phyloP scores from a whole-genome alignment of 2,329 filamentous ascomycete genomes.

The Dactylellina leptospora region DNA sequence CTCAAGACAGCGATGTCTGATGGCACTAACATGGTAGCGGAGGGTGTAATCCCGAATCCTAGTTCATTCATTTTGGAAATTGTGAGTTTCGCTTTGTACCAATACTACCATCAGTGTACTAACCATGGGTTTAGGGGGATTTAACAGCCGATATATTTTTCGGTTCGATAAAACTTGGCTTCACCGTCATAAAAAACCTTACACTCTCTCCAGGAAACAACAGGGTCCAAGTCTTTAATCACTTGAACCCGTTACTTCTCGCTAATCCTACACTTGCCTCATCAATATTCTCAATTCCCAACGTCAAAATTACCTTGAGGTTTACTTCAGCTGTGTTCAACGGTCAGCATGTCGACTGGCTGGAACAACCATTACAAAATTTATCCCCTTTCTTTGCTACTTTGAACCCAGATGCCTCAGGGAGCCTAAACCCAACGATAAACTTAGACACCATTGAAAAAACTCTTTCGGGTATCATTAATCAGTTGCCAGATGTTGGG shows the following conservation, averaged over 20 bases:
- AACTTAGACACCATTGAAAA: background rate
- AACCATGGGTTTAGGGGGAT: constrained; percentile 65
- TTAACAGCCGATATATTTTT: constrained; percentile 70
- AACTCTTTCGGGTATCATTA: background rate
- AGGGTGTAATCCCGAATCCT: constrained; percentile 70
- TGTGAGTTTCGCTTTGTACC: constrained; percentile 61
- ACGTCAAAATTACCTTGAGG: constrained; percentile 46
- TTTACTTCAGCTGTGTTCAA: constrained; percentile 54
- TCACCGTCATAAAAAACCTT: constrained; percentile 68
- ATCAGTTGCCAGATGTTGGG: background rate
- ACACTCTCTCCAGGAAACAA: constrained; percentile 69
- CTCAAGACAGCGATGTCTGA: constrained; percentile 60
- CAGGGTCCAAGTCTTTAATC: constrained; percentile 66
- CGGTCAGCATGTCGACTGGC: constrained; percentile 54
- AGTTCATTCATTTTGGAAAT: constrained; percentile 72
- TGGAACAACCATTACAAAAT: constrained; percentile 52
- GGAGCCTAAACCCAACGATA: background rate
- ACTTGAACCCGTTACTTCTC: constrained; percentile 60
- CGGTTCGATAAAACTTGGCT: constrained; percentile 66
- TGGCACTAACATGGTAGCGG: constrained; percentile 70
- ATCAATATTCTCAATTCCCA: background rate
- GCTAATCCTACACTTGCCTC: constrained; percentile 63
- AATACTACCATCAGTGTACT: background rate
- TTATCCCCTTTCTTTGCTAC: constrained; percentile 23
- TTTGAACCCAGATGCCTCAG: constrained; percentile 17